phyloP scores from a whole-genome alignment of 2,329 filamentous ascomycete species.

The Fusarium proliferatum region DNA sequence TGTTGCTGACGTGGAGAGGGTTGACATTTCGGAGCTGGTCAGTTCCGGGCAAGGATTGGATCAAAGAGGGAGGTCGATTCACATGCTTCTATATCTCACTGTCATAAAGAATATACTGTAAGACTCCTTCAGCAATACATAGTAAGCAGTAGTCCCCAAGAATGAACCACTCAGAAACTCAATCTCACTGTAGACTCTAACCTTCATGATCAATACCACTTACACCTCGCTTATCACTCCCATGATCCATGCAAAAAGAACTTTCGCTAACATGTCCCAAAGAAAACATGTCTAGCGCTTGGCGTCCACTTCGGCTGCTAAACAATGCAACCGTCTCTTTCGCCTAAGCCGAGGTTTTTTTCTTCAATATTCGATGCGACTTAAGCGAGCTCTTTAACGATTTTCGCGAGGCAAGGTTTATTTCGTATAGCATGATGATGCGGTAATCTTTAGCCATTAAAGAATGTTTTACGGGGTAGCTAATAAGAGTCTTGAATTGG shows the following conservation, averaged over 20 bases:
- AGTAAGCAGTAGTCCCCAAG: not conserved
- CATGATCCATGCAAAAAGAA: conserved; percentile 3
- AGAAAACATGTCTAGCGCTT: not conserved
- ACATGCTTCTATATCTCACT: not conserved
- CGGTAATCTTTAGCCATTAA: not conserved
- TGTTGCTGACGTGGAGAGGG: conserved; percentile 25
- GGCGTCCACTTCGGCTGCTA: conserved; percentile 41
- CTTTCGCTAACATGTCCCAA: conserved; percentile 10
- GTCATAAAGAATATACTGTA: not conserved
- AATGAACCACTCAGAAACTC: not conserved
- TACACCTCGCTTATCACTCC: conserved; percentile 31
- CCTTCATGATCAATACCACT: not conserved
- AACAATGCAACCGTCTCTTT: conserved; percentile 38
- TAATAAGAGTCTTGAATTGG: not conserved
- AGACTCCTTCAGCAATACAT: not conserved
- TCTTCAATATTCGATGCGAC: not conserved
- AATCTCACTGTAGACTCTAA: not conserved
- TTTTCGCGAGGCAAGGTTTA: conserved; percentile 14
- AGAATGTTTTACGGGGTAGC: not conserved
- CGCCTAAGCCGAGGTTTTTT: conserved; percentile 25
- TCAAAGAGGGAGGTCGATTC: conserved; percentile 5
- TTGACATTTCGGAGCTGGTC: conserved; percentile 18
- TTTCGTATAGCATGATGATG: conserved; percentile 9
- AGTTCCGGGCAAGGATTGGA: conserved; percentile 22
- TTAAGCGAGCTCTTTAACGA: conserved; percentile 12